Percentiles rank a stretch among this genome's conserved stretches.
These are phyloP conservation scores for Dictyostelium brefeldianum DNA, from an alignment of 78 protist genomes.

Conservation along the genomic window DNA sequence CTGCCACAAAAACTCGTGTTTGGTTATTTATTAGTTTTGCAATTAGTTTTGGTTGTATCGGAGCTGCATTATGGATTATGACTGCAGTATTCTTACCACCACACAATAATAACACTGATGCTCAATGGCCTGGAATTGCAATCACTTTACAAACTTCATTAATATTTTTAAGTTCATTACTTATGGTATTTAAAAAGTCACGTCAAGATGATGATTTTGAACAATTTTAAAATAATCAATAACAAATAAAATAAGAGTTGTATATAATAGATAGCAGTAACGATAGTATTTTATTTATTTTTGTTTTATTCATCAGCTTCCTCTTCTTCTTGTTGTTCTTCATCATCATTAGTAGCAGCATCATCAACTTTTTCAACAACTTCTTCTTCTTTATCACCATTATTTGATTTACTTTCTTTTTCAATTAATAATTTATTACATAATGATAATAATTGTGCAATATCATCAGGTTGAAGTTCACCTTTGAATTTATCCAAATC, in stretches of 20 bases:
- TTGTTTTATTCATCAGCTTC: not conserved
- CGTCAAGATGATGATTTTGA: conserved; percentile 26
- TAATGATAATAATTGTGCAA: conserved; percentile 7
- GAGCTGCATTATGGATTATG: conserved; percentile 74
- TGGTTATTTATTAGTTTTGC: conserved; percentile 78
- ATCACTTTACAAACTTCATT: conserved; percentile 49
- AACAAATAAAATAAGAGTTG: not conserved
- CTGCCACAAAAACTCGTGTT: conserved; percentile 16
- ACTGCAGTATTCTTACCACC: conserved; percentile 64
- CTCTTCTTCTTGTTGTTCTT: not conserved
- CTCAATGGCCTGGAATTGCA: conserved; percentile 76
- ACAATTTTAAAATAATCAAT: not conserved
- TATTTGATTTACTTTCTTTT: not conserved
- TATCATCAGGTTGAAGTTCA: conserved; percentile 15
- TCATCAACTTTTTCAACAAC: not conserved
- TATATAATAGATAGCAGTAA: not conserved
- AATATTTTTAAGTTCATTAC: conserved; percentile 61
- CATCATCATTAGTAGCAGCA: not conserved
- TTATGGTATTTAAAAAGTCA: conserved; percentile 34
- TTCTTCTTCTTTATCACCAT: not conserved
- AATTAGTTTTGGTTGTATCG: conserved; percentile 72
- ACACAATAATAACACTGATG: conserved; percentile 27
- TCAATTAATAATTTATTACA: not conserved
- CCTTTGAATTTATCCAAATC: conserved; percentile 7
- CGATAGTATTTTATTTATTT: not conserved